phyloP scores from a whole-genome alignment of 1,284 basidiomycete species.

The Cutaneotrichosporon cavernicola region DNA sequence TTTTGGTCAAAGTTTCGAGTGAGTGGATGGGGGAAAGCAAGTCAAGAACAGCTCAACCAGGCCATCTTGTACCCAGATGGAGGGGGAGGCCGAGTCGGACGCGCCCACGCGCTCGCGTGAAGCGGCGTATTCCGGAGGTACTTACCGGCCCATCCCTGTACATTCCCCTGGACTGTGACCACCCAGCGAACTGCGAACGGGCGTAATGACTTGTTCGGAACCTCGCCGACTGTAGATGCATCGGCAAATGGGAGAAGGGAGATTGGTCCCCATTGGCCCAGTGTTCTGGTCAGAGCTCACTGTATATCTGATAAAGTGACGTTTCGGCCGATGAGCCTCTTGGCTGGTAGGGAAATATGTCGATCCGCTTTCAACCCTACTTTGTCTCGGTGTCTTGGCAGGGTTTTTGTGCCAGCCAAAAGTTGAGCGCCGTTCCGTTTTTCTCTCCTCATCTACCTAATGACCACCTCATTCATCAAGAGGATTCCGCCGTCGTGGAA shows the following conservation, averaged over 20 bases:
- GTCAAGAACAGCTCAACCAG: neutral
- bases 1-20: slow-evolving; percentile 6
- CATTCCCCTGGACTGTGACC: too few relatives aligned
- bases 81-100: neutral
- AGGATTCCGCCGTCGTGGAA: too few relatives aligned
- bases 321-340: neutral
- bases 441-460: too few relatives aligned
- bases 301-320: neutral
- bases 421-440: neutral
- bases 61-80: neutral
- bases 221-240: too few relatives aligned
- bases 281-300: accelerated
- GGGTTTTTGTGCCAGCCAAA: neutral
- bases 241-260: neutral
- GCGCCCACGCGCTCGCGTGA: neutral
- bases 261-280: neutral
- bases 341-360: neutral
- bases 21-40: neutral
- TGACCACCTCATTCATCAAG: too few relatives aligned
- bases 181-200: too few relatives aligned
- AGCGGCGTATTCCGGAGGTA: too few relatives aligned
- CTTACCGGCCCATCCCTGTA: neutral
- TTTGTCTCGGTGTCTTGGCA: neutral
- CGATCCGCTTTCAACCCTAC: neutral
- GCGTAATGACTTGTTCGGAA: neutral